Evolutionary conservation across 1,284 basidiomycete genomes (phyloP).

Genomic region (Ceratobasidium sp.): DNA sequence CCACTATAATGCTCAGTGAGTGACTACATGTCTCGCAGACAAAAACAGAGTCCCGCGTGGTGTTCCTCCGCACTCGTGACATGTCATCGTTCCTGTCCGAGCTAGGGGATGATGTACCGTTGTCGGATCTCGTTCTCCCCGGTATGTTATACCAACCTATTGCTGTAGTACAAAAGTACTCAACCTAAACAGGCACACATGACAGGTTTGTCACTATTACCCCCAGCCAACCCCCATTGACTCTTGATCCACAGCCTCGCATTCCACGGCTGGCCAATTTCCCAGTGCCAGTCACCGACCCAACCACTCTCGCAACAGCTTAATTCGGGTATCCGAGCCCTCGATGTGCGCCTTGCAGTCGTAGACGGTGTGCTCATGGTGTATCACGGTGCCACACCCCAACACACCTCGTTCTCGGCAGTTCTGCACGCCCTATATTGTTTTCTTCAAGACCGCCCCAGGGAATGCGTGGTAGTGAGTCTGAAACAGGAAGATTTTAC

Average conservation of each 20-base stretch:
- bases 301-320: constrained; percentile 63
- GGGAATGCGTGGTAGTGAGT: constrained; percentile 73
- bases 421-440: constrained; percentile 68
- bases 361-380: constrained; percentile 70
- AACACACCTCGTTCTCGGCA: constrained; percentile 72
- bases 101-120: constrained; percentile 69
- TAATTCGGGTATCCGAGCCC: constrained; percentile 74
- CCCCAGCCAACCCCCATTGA: constrained; percentile 22
- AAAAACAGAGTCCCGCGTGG: constrained; percentile 52
- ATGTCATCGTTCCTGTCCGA: constrained; percentile 70
- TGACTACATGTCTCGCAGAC: background rate
- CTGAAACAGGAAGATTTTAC: constrained; percentile 84
- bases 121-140: constrained; percentile 79
- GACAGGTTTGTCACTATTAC: constrained; percentile 65
- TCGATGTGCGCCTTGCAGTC: constrained; percentile 83
- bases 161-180: background rate
- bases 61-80: constrained; percentile 68
- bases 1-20: background rate
- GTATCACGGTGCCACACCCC: constrained; percentile 82
- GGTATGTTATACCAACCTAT: constrained; percentile 60
- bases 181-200: constrained; percentile 64
- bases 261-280: constrained; percentile 81
- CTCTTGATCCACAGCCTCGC: constrained; percentile 67
- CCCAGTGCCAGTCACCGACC: constrained; percentile 69
- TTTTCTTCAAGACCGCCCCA: constrained; percentile 69